phyloP scores from a whole-genome alignment of 371 early-diverging fungal species.

The Mortierella sp. region DNA sequence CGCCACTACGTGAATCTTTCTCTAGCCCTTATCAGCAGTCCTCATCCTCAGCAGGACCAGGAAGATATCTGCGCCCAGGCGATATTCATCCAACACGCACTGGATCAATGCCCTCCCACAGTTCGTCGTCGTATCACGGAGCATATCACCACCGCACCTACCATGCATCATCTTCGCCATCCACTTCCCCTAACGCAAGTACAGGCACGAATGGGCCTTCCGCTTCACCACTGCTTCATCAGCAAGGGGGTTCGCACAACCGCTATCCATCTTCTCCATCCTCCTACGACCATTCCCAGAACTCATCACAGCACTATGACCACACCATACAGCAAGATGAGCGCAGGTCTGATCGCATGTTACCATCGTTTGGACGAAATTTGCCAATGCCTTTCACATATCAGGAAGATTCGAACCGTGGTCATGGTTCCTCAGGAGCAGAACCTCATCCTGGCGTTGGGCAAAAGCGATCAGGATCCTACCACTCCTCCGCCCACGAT shows the following conservation, averaged over 20 bases:
- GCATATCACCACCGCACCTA: slow-evolving; percentile 32
- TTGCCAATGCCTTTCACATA: slow-evolving; percentile 39
- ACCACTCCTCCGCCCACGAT: slow-evolving; percentile 28
- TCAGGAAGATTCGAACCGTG: slow-evolving; percentile 24
- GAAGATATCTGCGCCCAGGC: slow-evolving; percentile 44
- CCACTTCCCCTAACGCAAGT: slow-evolving; percentile 20
- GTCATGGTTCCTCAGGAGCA: slow-evolving; percentile 11
- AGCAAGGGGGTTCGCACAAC: slow-evolving; percentile 20
- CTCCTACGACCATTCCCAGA: slow-evolving; percentile 34
- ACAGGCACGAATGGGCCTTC: slow-evolving; percentile 12
- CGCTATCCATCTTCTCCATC: slow-evolving; percentile 45
- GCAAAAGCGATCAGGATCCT: slow-evolving; percentile 40
- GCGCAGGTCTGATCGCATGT: slow-evolving; percentile 45
- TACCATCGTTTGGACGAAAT: slow-evolving; percentile 49
- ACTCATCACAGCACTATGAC: slow-evolving; percentile 38
- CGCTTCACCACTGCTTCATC: slow-evolving; percentile 31
- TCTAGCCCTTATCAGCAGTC: slow-evolving; percentile 22
- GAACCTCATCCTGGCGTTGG: slow-evolving; percentile 28
- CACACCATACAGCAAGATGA: slow-evolving; percentile 22
- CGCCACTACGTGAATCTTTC: slow-evolving; percentile 53
- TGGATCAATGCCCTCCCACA: slow-evolving; percentile 46
- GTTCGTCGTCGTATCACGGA: slow-evolving; percentile 21
- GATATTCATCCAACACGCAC: slow-evolving; percentile 41
- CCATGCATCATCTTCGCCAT: slow-evolving; percentile 33
- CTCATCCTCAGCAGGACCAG: slow-evolving; percentile 24